Percentiles rank a stretch among this genome's conserved stretches.
Evolutionary conservation across 192 early-diverging fungal species (phyloP).

Genomic region (Entomortierella parvispora): DNA sequence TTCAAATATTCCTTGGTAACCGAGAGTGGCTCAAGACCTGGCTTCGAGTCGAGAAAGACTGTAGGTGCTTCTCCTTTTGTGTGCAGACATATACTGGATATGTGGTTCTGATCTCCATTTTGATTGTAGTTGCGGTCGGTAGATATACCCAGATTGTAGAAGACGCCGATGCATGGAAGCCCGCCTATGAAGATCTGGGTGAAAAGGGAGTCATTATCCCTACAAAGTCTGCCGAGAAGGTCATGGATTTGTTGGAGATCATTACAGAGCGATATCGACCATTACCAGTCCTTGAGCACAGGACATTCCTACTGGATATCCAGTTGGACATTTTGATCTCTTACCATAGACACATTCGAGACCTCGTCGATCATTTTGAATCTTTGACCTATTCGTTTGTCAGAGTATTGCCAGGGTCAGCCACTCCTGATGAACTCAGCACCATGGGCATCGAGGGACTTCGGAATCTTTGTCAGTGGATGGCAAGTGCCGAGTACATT

Average conservation of each 20-base stretch:
- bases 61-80: conserved; percentile 34
- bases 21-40: conserved; percentile 70
- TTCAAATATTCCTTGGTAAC: conserved; percentile 66
- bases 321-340: conserved; percentile 70
- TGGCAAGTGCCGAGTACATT: conserved; percentile 58
- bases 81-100: not conserved
- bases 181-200: conserved; percentile 60
- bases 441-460: conserved; percentile 55
- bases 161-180: conserved; percentile 70
- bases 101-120: not conserved
- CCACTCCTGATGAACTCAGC: conserved; percentile 54
- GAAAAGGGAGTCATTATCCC: conserved; percentile 64
- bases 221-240: conserved; percentile 67
- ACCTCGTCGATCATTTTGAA: conserved; percentile 64
- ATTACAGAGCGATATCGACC: conserved; percentile 69
- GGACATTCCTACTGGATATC: conserved; percentile 66
- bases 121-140: conserved; percentile 57
- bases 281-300: conserved; percentile 67
- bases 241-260: conserved; percentile 70
- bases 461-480: conserved; percentile 62
- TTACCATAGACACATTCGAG: conserved; percentile 61
- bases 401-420: conserved; percentile 63
- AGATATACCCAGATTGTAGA: conserved; percentile 73
- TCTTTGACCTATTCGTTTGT: conserved; percentile 61
- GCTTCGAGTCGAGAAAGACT: conserved; percentile 73